Evolutionary conservation across 2,329 filamentous ascomycete genomes (phyloP), one percentile per base, ranked within the genome.

Genomic region (Leptoxyphium fumago): DNA sequence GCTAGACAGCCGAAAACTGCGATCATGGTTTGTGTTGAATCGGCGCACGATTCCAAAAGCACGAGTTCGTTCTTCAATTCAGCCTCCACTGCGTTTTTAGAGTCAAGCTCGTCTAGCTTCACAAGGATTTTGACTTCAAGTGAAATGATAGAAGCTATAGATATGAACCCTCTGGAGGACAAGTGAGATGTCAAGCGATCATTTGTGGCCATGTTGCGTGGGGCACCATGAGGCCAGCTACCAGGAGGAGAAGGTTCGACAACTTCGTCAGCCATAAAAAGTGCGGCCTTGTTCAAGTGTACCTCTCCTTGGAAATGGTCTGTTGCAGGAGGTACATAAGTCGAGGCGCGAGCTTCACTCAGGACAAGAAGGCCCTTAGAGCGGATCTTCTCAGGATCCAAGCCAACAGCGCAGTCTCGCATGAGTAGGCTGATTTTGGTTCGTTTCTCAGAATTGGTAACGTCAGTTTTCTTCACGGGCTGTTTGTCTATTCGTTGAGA

Each of bases 11-110:
- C 85, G 13, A 88, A 66, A 38, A 94, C 73, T 2, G 75, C 73
- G 43, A 94, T 81, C 11, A 98, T 71, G 0, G 91, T 98, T 60
- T 95, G 87, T 0, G 87, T 96, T 1, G 91, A 98, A 63, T 98
- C 91, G 28, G 91, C 91, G 56, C 93, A 98, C 1, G 88, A 93
- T 62, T 98, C 91, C 6, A 98, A 67, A 29, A 98, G 80, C 43
- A 98, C 71, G 1, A 98, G 71, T 50, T 94, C 82, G 55, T 94
- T 88, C 48, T 78, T 78, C 40, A 96, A 67, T 50, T 94, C 84
- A 1, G 95, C 72, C 52, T 91, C 81, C 11, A 95, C 63, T 36
- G 77, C 74, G 50, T 80, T 82, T 28, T 78, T 71, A 1, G 72
- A 75, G 30, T 78, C 73, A 1, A 68, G 67, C 2, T 69, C 69